These are phyloP conservation scores for Globisporangium cylindrosporum DNA, from an alignment of 352 stramenopile species.

Conservation along the genomic window DNA sequence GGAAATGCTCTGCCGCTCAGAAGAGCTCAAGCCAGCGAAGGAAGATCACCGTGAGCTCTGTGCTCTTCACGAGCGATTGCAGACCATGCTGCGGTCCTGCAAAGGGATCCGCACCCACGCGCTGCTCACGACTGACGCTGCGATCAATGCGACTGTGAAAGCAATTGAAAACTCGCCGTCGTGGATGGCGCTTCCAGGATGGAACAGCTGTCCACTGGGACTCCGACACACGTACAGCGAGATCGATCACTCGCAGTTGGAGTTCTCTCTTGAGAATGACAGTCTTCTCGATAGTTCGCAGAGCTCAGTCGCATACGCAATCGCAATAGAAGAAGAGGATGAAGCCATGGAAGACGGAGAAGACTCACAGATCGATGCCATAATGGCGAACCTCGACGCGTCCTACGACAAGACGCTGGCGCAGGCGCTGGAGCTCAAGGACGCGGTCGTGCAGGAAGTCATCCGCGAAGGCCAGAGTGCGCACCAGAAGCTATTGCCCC, in stretches of 20 bases:
- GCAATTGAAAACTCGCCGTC: conserved; percentile 15
- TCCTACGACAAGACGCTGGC: conserved; percentile 39
- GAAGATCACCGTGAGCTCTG: neutral
- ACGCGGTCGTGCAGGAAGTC: conserved; percentile 45
- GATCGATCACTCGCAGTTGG: conserved; percentile 18
- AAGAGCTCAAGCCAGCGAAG: conserved; percentile 22
- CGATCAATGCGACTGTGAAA: conserved; percentile 14
- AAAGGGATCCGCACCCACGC: conserved; percentile 54
- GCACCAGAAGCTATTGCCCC: conserved; percentile 49
- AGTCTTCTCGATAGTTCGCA: conserved; percentile 23
- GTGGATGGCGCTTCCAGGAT: conserved; percentile 40
- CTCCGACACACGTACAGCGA: conserved; percentile 34
- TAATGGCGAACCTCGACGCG: conserved; percentile 50
- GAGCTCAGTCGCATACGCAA: conserved; percentile 29
- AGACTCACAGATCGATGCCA: conserved; percentile 39
- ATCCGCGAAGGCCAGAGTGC: conserved; percentile 37
- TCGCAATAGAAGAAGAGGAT: conserved; percentile 26
- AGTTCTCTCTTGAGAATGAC: conserved; percentile 53
- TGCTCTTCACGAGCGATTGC: conserved; percentile 31
- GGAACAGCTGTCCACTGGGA: conserved; percentile 45
- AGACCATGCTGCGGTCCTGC: conserved; percentile 35
- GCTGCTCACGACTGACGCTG: conserved; percentile 24
- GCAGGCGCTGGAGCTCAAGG: conserved; percentile 36
- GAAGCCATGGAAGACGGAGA: conserved; percentile 25
- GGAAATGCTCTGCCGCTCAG: conserved; percentile 42